These are phyloP conservation scores for Ophiostoma sp. DNA, from an alignment of 2,329 filamentous ascomycete genomes.

Conservation along the genomic window DNA sequence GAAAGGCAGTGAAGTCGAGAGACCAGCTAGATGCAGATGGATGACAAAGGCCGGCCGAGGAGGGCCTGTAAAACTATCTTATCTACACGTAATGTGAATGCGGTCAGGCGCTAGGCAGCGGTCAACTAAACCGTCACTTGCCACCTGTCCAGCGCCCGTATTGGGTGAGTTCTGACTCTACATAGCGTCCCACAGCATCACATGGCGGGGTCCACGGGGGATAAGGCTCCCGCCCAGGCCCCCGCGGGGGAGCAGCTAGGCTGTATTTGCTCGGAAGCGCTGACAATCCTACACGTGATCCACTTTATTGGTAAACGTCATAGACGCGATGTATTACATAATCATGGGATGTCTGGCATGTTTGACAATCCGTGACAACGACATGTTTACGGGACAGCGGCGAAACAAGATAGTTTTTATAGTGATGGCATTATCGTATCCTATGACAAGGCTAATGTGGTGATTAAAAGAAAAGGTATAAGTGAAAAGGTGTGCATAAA, in stretches of 20 bases:
- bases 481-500: neutral
- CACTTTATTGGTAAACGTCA: neutral
- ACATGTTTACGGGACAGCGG: neutral
- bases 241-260: neutral
- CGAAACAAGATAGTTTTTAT: too few species aligned
- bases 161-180: neutral
- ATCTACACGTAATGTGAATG: neutral
- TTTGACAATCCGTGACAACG: neutral
- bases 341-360: neutral
- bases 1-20: neutral
- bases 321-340: neutral
- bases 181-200: conserved; percentile 11
- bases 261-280: neutral
- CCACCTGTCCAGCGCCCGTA: neutral
- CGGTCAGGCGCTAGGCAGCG: conserved; percentile 15
- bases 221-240: neutral
- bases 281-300: neutral
- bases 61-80: neutral
- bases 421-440: neutral
- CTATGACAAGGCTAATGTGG: neutral
- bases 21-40: neutral
- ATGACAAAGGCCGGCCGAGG: conserved; percentile 5
- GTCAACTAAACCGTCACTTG: neutral
- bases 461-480: neutral
- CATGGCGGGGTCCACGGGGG: conserved; percentile 21